Evolutionary conservation across 1,284 basidiomycete genomes (phyloP).

Genomic region (Tilletia indica): DNA sequence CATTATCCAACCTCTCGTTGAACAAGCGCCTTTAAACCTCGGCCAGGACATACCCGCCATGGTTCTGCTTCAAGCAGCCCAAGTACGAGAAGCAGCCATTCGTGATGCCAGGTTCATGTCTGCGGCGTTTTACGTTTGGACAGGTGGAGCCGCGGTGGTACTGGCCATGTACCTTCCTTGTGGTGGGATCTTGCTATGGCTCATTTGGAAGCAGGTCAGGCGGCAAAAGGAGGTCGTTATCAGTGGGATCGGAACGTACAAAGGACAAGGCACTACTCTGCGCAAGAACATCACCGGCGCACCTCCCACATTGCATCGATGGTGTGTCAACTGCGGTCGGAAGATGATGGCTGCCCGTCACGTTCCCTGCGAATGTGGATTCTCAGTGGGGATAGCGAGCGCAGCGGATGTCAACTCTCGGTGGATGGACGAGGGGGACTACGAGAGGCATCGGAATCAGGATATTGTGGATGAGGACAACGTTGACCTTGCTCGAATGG

Average conservation of each 20-base stretch:
- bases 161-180: not conserved
- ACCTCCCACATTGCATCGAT: not conserved
- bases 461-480: not conserved
- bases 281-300: not conserved
- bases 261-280: not conserved
- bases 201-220: not conserved
- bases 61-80: not conserved
- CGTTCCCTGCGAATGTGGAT: not conserved
- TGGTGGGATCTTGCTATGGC: not conserved
- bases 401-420: not conserved
- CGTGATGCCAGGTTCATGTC: not conserved
- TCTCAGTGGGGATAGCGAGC: not conserved
- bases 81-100: not conserved
- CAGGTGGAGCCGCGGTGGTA: not conserved
- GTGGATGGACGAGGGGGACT: not conserved
- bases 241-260: not conserved
- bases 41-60: not conserved
- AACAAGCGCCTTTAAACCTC: not conserved
- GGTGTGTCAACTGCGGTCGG: slow-evolving; percentile 1
- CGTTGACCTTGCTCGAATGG: not conserved
- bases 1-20: not conserved
- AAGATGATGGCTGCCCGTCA: not conserved
- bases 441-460: not conserved
- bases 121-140: not conserved
- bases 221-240: not conserved